These are phyloP conservation scores for Aspergillus piperis DNA, from an alignment of 2,329 filamentous ascomycete genomes.

Conservation along the genomic window DNA sequence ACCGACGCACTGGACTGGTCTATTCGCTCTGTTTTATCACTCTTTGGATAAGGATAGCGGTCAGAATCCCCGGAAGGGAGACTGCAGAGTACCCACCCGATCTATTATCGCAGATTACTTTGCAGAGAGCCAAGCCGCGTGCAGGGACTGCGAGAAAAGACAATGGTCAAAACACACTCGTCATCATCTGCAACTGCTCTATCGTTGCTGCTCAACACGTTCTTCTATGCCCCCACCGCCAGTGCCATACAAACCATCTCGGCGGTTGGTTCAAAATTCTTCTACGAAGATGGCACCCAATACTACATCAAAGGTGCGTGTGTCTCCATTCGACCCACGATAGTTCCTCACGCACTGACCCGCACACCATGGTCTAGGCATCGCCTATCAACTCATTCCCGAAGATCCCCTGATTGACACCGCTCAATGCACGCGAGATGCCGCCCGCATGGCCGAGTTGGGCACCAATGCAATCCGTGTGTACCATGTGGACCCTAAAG, in stretches of 20 bases:
- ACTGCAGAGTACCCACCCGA: background rate
- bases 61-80: background rate
- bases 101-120: background rate
- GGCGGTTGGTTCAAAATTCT: slow-evolving; percentile 79
- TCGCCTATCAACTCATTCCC: slow-evolving; percentile 69
- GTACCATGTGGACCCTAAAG: slow-evolving; percentile 76
- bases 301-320: slow-evolving; percentile 77
- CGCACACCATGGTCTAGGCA: slow-evolving; percentile 51
- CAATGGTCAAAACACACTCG: background rate
- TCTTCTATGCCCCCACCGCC: slow-evolving; percentile 31
- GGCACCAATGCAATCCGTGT: slow-evolving; percentile 83
- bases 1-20: background rate
- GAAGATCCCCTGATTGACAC: slow-evolving; percentile 76
- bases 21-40: background rate
- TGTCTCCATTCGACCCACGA: background rate
- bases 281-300: slow-evolving; percentile 75
- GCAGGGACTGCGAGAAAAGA: background rate
- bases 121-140: background rate
- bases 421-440: slow-evolving; percentile 75
- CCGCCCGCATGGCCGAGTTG: slow-evolving; percentile 73
- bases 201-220: slow-evolving; percentile 28
- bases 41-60: background rate
- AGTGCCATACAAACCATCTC: slow-evolving; percentile 57
- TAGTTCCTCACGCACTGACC: slow-evolving; percentile 13
- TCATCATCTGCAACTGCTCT: slow-evolving; percentile 1